Conservation (phyloP, 495 filamentous ascomycete species). For the Neurospora sp. region DNA sequence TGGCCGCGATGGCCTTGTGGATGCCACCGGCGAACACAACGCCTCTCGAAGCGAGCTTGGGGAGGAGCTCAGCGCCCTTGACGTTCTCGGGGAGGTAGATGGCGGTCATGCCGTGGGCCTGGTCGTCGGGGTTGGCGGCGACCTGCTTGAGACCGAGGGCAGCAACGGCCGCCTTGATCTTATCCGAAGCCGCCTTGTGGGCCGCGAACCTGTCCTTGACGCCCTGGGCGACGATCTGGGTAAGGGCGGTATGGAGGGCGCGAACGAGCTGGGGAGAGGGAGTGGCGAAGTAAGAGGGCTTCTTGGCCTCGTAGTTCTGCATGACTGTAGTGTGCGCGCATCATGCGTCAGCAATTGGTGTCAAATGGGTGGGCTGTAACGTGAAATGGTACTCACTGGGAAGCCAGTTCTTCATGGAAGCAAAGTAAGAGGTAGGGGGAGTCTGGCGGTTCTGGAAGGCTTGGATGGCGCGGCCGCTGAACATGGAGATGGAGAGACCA, state of each 20-base stretch:
- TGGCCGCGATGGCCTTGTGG: slow-evolving; percentile 63
- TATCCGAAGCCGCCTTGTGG: slow-evolving; percentile 66
- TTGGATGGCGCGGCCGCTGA: slow-evolving; percentile 80
- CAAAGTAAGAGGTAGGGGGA: slow-evolving; percentile 79
- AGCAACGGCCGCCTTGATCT: slow-evolving; percentile 68
- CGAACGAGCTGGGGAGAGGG: slow-evolving; percentile 89
- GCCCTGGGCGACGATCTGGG: slow-evolving; percentile 69
- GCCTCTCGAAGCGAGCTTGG: slow-evolving; percentile 76
- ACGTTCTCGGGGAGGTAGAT: slow-evolving; percentile 86
- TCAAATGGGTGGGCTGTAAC: background rate
- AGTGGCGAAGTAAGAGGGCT: slow-evolving; percentile 95
- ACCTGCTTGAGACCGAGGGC: slow-evolving; percentile 80
- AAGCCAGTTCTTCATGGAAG: slow-evolving; percentile 92
- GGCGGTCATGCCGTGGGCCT: slow-evolving; percentile 95
- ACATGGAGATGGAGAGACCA: slow-evolving; percentile 86
- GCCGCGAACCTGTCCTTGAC: slow-evolving; percentile 68
- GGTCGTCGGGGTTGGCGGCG: slow-evolving; percentile 71
- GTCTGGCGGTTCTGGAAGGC: slow-evolving; percentile 67
- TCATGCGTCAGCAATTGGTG: background rate
- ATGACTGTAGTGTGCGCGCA: slow-evolving; percentile 48
- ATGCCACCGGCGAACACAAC: slow-evolving; percentile 92
- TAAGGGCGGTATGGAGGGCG: slow-evolving; percentile 87
- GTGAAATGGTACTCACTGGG: slow-evolving; percentile 49
- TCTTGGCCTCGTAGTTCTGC: slow-evolving; percentile 96
- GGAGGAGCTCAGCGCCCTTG: slow-evolving; percentile 67